Evolutionary conservation across 164 flowering plant species (phyloP), one percentile per base, ranked within the genome.

Genomic region (Tetrastigma voinierianum): DNA sequence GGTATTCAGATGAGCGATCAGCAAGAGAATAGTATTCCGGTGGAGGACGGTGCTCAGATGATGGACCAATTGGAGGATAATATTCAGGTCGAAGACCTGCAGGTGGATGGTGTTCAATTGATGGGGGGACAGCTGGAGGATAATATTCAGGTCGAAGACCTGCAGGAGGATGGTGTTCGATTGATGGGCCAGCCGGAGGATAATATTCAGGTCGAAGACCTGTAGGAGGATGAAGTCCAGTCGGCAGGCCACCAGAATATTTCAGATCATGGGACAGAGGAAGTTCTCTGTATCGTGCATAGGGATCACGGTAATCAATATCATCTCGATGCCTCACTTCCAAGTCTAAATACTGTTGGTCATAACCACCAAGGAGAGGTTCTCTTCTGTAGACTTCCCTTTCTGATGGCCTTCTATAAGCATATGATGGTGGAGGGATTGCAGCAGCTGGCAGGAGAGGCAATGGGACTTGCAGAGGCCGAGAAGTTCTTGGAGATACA

Each of bases 341-440:
- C 56, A 61, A 14, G 61, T 75, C 69, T 10, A 57, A 8, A 57
- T 24, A n/a, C 46, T 40, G 62, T 44, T 5, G 61, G 6, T 70
- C 71, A 57, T 16, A 74, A 70, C 23, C 68, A 67, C 71, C 81
- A 46, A 13, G 45, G 32, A 20, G 59, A 11, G 51, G 25, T 11
- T 67, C 73, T 63, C 72, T 70, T 57, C 74, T 46, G 65, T 71
- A 70, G 40, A 57, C 52, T 48, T 66, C 66, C 19, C 11, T 23
- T 25, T 63, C 78, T 20, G 56, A 54, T 6, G 68, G 64, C 72
- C 79, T 64, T 51, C 65, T 76, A 68, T 74, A 70, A 16, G 63
- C 64, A 74, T 81, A 78, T 5, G 67, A 52, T 8, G 63, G 70
- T 25, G 59, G 65, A 51, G 71, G 54, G n/a, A 55, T 40, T 16